Evolutionary conservation across 306 rosid genomes (phyloP).

Genomic region (Vigna angularis): DNA sequence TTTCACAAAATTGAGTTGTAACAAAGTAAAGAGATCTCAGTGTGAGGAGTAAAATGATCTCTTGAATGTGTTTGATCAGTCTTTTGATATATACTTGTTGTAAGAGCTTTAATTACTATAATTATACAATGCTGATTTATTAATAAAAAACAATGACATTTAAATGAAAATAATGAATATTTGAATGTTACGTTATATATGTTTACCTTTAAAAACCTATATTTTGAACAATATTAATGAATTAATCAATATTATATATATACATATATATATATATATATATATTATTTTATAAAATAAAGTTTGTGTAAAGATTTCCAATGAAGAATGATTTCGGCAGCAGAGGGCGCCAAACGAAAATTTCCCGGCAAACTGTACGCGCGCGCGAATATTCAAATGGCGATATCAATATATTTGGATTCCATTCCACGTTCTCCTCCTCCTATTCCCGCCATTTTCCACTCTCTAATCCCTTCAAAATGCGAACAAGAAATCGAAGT

Average conservation of each 20-base stretch:
- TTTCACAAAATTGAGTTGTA: too few species aligned
- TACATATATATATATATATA: background rate
- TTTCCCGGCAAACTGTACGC: conserved; percentile 41
- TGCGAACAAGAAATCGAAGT: background rate
- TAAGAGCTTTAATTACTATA: too few species aligned
- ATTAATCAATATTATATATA: background rate
- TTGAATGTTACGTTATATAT: too few species aligned
- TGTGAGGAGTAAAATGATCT: too few species aligned
- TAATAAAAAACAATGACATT: too few species aligned
- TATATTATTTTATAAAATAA: background rate
- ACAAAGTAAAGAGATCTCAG: too few species aligned
- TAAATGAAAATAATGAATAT: too few species aligned
- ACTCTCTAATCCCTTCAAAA: background rate
- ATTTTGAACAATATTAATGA: too few species aligned
- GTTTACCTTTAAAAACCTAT: too few species aligned
- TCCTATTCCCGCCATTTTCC: conserved; percentile 49
- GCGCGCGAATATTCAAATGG: conserved; percentile 36
- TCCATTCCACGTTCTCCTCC: background rate
- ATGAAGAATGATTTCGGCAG: background rate
- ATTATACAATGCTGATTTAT: too few species aligned
- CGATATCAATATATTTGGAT: background rate
- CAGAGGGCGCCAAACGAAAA: conserved; percentile 38
- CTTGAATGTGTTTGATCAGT: too few species aligned
- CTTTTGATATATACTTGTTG: too few species aligned
- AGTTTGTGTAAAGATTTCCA: background rate